Conservation (phyloP, 306 rosid genomes). For the Lagenaria siceraria region DNA sequence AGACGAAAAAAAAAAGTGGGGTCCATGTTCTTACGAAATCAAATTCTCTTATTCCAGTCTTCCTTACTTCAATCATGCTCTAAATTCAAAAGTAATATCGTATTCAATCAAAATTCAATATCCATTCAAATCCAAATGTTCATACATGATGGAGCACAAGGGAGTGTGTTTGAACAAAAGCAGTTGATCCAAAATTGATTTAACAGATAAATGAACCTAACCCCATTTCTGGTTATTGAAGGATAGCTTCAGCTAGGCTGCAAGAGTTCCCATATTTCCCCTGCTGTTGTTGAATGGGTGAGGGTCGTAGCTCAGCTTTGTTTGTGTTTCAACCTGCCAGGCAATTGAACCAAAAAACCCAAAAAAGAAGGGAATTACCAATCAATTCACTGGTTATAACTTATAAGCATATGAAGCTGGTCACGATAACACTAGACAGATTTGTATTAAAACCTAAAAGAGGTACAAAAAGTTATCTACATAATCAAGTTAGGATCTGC, state of each 20-base stretch:
- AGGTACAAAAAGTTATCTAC: neutral
- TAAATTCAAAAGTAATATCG: neutral
- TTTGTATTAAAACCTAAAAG: neutral
- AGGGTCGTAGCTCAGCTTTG: neutral
- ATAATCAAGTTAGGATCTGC: constrained; percentile 11
- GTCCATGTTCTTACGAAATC: neutral
- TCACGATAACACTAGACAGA: neutral
- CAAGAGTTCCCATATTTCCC: neutral
- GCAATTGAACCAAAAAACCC: neutral
- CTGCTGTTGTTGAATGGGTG: neutral
- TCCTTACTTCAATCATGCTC: neutral
- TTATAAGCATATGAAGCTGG: neutral
- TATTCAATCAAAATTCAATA: neutral
- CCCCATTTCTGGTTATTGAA: neutral
- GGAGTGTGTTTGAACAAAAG: neutral
- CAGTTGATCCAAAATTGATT: neutral
- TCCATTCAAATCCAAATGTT: neutral
- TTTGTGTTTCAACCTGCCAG: constrained; percentile 3
- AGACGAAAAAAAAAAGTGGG: neutral
- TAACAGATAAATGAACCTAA: neutral
- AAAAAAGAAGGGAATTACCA: neutral
- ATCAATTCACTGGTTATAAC: neutral
- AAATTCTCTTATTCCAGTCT: neutral
- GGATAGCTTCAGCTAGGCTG: neutral
- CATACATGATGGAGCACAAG: neutral